A percentile compares a stretch with the other conserved stretches of the same genome.
Conservation (phyloP, 1,139 yeast genomes). For the Geotrichum bryndzae region DNA sequence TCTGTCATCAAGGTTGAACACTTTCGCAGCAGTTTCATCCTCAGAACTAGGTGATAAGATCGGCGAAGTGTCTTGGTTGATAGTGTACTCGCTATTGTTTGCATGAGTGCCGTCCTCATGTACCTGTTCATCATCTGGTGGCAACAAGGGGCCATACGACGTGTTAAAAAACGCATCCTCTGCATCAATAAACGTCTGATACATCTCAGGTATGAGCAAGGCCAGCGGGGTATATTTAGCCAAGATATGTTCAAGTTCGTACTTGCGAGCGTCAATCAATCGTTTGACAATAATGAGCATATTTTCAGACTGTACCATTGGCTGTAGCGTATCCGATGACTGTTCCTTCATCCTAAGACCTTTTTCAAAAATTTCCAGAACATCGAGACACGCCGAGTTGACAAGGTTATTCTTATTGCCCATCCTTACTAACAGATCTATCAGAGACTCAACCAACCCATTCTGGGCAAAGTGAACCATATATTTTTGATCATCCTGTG, state of each 20-base stretch:
- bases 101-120: neutral
- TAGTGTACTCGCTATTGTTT: neutral
- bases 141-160: neutral
- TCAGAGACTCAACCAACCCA: conserved; percentile 42
- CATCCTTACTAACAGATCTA: conserved; percentile 47
- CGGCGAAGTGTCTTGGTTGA: conserved; percentile 8
- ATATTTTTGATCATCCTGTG: conserved; percentile 46
- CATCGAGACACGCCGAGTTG: conserved; percentile 70
- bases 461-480: conserved; percentile 24
- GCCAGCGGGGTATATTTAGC: neutral
- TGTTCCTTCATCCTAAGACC: conserved; percentile 8
- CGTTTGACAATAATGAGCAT: conserved; percentile 4
- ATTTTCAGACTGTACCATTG: conserved; percentile 5
- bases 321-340: conserved; percentile 3
- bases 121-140: neutral
- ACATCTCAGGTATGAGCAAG: neutral
- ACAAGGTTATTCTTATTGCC: conserved; percentile 55
- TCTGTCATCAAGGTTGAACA: neutral
- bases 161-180: neutral
- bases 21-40: neutral
- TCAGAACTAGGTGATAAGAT: conserved; percentile 7
- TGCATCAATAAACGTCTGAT: conserved; percentile 1
- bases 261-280: conserved; percentile 4
- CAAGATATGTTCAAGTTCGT: neutral
- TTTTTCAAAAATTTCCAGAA: conserved; percentile 50